phyloP scores from a whole-genome alignment of 116 monocot genomes.

The Zostera marina region DNA sequence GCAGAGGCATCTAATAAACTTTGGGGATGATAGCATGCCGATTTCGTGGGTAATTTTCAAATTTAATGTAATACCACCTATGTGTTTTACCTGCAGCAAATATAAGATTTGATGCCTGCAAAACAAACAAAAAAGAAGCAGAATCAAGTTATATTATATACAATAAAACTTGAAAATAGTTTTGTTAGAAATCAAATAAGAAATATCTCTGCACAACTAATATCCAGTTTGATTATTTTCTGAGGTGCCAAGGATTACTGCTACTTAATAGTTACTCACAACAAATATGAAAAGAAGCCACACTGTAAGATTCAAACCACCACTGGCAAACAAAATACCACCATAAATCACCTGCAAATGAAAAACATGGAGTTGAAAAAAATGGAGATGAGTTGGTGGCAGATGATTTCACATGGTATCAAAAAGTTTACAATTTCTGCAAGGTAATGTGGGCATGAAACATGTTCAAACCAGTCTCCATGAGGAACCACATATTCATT shows the following conservation, averaged over 20 bases:
- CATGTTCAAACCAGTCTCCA: constrained; percentile 88
- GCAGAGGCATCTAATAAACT: constrained; percentile 28
- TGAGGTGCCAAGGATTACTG: no score
- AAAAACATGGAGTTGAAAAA: background rate
- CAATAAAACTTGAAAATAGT: background rate
- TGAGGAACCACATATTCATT: constrained; percentile 71
- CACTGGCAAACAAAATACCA: constrained; percentile 58
- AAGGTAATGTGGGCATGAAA: constrained; percentile 87
- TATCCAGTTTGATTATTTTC: no score
- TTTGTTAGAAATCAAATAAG: no score
- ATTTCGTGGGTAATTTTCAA: constrained; percentile 51
- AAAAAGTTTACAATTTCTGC: constrained; percentile 62
- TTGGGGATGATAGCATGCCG: constrained; percentile 55
- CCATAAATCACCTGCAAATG: constrained; percentile 59
- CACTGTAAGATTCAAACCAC: constrained; percentile 48
- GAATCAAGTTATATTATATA: no score
- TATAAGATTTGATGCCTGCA: constrained; percentile 62
- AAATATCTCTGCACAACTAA: no score
- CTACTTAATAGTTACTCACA: constrained; percentile 25
- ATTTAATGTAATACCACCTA: constrained; percentile 67
- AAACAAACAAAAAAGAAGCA: background rate
- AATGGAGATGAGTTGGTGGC: background rate
- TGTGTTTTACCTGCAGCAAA: constrained; percentile 82
- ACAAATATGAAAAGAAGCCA: constrained; percentile 85
- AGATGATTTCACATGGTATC: no score